Evolutionary conservation across 2,329 filamentous ascomycete species (phyloP), one percentile per base, ranked within the genome.

Genomic region (Cladorrhinum sp.): DNA sequence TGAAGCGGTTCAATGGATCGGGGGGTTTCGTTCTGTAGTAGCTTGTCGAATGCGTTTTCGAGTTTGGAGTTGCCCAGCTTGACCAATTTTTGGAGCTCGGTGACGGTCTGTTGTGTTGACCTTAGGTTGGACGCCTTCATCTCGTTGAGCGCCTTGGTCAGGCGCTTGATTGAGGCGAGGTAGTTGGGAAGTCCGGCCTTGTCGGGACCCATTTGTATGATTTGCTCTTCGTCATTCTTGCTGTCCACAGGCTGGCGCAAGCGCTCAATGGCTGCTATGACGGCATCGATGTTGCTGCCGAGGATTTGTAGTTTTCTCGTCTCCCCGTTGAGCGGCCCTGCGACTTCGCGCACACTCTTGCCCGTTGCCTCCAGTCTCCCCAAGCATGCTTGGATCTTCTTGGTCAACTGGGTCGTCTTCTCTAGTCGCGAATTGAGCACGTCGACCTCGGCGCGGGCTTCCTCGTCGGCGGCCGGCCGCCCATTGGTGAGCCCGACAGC

Each of bases 371-470:
- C 92, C 33, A 99, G 81, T 59, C 93, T 85, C 39, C 86, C 85
- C 67, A 97, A 82, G 56, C 91, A 96, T 26, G 90, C 89, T 75
- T 96, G 90, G 59, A 99, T 97, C 80, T 96, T 96, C 79, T 95
- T 96, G 30, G 92, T 96, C 73, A 98, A 83, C 71, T 92, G 86
- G 62, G 92, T 89, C 68, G 96, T 96, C 82, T 96, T 98, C 69
- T 96, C 92, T 64, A 98, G 86, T 42, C 86, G 81, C 58, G 86
- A 89, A 68, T 87, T 88, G 53, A 90, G 78, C 28, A 89, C 86
- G 66, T 90, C 86, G 58, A 90, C 86, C 73, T 89, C 86, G 51
- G 86, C 86, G 60, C 85, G 80, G 50, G 86, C 85, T 75, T 89
- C 86, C 72, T 89, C 86, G 69, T 89, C 86, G 56, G 82, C 77